Percentiles rank a stretch among this genome's conserved stretches.
Conservation (phyloP, 352 stramenopile genomes). For the Achlya hypogyna region DNA sequence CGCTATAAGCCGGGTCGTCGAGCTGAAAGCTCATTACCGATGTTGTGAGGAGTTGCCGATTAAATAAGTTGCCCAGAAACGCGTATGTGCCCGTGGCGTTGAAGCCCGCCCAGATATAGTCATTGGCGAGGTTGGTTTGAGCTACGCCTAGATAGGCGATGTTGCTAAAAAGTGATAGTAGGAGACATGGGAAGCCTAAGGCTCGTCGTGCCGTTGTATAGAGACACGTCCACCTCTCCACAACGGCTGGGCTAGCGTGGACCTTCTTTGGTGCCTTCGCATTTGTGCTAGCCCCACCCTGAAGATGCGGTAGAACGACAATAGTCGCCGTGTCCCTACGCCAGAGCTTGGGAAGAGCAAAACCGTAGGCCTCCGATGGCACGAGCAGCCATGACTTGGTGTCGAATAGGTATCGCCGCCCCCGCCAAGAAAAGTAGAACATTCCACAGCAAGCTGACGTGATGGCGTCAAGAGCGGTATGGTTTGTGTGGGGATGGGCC, state of each 20-base stretch:
- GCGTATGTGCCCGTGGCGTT: constrained; percentile 1
- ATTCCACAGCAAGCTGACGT: constrained; percentile 3
- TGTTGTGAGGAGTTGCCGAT: not conserved
- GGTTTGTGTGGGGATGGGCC: not conserved
- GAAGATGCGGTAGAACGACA: not conserved
- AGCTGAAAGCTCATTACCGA: not conserved
- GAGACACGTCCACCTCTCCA: too few species aligned
- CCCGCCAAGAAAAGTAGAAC: not conserved
- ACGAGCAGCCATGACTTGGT: not conserved
- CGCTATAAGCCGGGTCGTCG: not conserved
- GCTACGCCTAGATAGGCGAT: not conserved
- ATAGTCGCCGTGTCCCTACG: not conserved
- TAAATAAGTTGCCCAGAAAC: not conserved
- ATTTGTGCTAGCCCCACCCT: not conserved
- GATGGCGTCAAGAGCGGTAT: not conserved
- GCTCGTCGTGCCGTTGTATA: too few species aligned
- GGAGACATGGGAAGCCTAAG: not conserved
- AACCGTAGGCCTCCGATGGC: not conserved
- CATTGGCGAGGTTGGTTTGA: not conserved
- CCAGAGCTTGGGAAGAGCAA: not conserved
- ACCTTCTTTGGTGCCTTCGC: too few species aligned
- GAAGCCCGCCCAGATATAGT: constrained; percentile 7
- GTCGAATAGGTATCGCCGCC: not conserved
- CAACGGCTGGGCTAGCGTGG: too few species aligned
- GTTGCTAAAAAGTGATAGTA: not conserved